Percentiles rank a stretch among this genome's conserved stretches.
These are phyloP conservation scores for Backusella tuberculispora DNA, from an alignment of 192 early-diverging fungal genomes.

Conservation along the genomic window DNA sequence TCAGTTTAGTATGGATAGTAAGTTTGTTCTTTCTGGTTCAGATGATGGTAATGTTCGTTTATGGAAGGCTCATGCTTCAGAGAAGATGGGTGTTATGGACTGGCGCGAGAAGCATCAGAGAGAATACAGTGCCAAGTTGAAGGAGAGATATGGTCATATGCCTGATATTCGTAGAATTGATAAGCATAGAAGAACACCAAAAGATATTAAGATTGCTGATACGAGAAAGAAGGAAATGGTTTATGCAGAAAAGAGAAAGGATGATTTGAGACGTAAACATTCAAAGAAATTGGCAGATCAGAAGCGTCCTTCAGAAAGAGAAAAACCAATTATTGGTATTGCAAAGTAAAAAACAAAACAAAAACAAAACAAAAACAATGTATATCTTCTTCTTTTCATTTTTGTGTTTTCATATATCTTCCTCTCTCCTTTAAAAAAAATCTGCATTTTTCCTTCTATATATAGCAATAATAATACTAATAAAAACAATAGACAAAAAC, in stretches of 20 bases:
- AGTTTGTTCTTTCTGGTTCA: constrained; percentile 92
- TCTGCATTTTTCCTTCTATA: no score
- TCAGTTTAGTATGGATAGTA: constrained; percentile 92
- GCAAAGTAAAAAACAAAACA: constrained; percentile 43
- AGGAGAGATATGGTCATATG: constrained; percentile 90
- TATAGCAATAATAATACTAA: no score
- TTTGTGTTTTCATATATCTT: background rate
- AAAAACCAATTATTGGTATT: constrained; percentile 70
- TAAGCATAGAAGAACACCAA: constrained; percentile 87
- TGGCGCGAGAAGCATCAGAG: constrained; percentile 77
- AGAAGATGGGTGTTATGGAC: constrained; percentile 71
- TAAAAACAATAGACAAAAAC: no score
- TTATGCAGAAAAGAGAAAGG: constrained; percentile 80
- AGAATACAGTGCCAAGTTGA: constrained; percentile 87
- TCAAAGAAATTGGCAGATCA: constrained; percentile 60
- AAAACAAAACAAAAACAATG: background rate
- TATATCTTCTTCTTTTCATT: background rate
- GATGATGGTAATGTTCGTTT: constrained; percentile 98
- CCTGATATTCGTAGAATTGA: constrained; percentile 87
- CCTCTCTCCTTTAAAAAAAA: no score
- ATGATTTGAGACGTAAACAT: constrained; percentile 91
- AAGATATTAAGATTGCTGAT: constrained; percentile 79
- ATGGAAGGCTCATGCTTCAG: constrained; percentile 95
- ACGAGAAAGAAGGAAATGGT: constrained; percentile 82
- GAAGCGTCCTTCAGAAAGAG: constrained; percentile 70